These are phyloP conservation scores for Cochlearia excelsa DNA, from an alignment of 345 rosid genomes.

Conservation along the genomic window DNA sequence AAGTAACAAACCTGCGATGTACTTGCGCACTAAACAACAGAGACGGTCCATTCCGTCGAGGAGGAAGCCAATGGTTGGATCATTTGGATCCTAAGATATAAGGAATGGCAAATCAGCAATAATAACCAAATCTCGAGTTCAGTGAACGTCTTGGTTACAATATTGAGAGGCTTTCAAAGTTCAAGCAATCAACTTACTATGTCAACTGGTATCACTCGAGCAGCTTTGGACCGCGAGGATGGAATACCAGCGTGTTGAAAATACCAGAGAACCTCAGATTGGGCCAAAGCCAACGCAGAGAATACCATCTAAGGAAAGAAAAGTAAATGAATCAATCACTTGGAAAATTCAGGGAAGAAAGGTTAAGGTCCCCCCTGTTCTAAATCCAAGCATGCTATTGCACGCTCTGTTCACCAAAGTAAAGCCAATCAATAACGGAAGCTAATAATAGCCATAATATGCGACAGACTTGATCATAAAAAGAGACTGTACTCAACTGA, in stretches of 20 bases:
- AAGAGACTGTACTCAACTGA: neutral
- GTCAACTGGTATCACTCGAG: conserved; percentile 73
- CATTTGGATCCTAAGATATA: conserved; percentile 80
- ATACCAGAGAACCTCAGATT: conserved; percentile 95
- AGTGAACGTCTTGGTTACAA: conserved; percentile 8
- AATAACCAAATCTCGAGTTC: conserved; percentile 10
- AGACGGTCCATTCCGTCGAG: conserved; percentile 94
- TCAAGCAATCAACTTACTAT: conserved; percentile 50
- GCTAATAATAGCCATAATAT: conserved; percentile 7
- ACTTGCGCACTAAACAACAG: conserved; percentile 95
- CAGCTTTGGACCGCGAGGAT: conserved; percentile 71
- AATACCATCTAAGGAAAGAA: conserved; percentile 78
- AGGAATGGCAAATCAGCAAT: conserved; percentile 13
- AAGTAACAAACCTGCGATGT: conserved; percentile 65
- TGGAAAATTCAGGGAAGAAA: conserved; percentile 10
- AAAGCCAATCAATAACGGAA: neutral
- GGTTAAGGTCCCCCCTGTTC: neutral
- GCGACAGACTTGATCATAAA: conserved; percentile 10
- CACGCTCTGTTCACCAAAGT: conserved; percentile 16
- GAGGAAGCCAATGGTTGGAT: conserved; percentile 95
- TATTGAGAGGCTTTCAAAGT: conserved; percentile 18
- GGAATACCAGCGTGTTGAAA: conserved; percentile 93
- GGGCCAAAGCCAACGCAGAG: conserved; percentile 94
- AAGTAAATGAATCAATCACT: conserved; percentile 4
- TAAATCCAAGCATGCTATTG: conserved; percentile 12